phyloP scores from a whole-genome alignment of 1,139 yeast species.

The Candida pseudocylindracea region DNA sequence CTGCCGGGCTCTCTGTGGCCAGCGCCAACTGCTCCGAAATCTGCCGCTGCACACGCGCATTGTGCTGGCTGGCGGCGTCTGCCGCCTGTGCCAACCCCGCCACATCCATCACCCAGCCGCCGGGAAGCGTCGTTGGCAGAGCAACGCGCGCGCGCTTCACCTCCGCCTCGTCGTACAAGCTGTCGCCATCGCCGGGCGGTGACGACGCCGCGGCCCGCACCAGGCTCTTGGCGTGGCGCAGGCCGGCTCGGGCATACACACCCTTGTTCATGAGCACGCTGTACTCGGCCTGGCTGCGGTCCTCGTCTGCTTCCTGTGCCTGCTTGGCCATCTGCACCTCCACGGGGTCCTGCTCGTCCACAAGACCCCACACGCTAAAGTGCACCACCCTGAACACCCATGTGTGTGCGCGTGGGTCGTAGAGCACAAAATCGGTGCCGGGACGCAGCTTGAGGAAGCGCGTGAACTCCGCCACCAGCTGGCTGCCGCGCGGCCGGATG shows the following conservation, averaged over 20 bases:
- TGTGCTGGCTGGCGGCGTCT: slow-evolving; percentile 9
- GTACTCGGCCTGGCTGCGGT: slow-evolving; percentile 8
- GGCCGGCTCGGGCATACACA: slow-evolving; percentile 3
- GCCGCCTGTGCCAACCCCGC: no score
- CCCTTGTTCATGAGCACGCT: slow-evolving; percentile 11
- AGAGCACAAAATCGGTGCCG: slow-evolving; percentile 66
- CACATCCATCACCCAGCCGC: no score
- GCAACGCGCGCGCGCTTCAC: slow-evolving; percentile 4
- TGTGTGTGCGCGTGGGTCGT: slow-evolving; percentile 50
- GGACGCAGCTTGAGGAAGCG: slow-evolving; percentile 20
- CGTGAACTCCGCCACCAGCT: slow-evolving; percentile 13
- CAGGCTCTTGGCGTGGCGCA: no score
- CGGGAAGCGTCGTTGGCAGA: no score
- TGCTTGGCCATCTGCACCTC: slow-evolving; percentile 8
- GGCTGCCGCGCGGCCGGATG: slow-evolving; percentile 13
- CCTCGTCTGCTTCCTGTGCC: slow-evolving; percentile 9
- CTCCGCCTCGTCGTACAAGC: slow-evolving; percentile 9
- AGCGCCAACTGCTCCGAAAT: slow-evolving; percentile 6
- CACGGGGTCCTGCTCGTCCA: slow-evolving; percentile 19
- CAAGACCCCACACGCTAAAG: slow-evolving; percentile 84
- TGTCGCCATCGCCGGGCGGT: slow-evolving; percentile 4
- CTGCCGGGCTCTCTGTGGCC: slow-evolving; percentile 1
- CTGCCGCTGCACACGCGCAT: slow-evolving; percentile 4
- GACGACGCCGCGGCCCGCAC: no score
- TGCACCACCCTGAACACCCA: slow-evolving; percentile 81